Percentiles rank a stretch among this genome's conserved stretches.
Conservation (phyloP, 306 rosid species). For the Pyrus communis region DNA sequence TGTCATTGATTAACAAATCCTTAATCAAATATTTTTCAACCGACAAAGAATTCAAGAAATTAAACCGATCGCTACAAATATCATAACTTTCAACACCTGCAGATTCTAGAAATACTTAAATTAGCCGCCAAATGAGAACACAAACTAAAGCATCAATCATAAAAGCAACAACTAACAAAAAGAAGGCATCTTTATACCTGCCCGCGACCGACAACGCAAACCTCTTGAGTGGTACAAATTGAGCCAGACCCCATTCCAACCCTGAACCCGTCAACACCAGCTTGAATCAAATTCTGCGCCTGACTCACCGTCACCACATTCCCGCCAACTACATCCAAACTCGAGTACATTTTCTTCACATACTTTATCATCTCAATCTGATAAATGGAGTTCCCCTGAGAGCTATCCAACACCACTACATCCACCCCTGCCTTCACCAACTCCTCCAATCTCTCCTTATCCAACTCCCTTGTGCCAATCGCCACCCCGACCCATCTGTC, state of each 20-base stretch:
- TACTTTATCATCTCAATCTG: slow-evolving; percentile 87
- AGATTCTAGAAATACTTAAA: background rate
- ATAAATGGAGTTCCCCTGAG: slow-evolving; percentile 86
- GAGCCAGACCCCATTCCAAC: slow-evolving; percentile 99
- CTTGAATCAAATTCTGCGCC: slow-evolving; percentile 79
- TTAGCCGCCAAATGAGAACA: background rate
- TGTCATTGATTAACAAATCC: background rate
- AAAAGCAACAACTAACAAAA: background rate
- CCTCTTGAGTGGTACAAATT: slow-evolving; percentile 94
- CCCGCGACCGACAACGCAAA: slow-evolving; percentile 90
- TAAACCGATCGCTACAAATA: background rate
- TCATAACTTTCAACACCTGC: background rate
- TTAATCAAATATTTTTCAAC: background rate
- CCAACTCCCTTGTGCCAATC: slow-evolving; percentile 74
- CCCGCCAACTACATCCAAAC: slow-evolving; percentile 85
- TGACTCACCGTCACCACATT: slow-evolving; percentile 86
- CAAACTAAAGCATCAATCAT: background rate
- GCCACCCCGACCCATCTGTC: slow-evolving; percentile 80
- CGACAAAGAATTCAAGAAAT: background rate
- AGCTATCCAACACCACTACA: slow-evolving; percentile 81
- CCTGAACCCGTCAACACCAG: slow-evolving; percentile 86
- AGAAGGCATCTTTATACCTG: slow-evolving; percentile 45
- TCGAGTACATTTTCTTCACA: slow-evolving; percentile 47
- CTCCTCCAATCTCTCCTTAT: no score
- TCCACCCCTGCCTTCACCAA: no score